Conservation (phyloP, 495 filamentous ascomycete genomes). For the Aspergillus wentii region DNA sequence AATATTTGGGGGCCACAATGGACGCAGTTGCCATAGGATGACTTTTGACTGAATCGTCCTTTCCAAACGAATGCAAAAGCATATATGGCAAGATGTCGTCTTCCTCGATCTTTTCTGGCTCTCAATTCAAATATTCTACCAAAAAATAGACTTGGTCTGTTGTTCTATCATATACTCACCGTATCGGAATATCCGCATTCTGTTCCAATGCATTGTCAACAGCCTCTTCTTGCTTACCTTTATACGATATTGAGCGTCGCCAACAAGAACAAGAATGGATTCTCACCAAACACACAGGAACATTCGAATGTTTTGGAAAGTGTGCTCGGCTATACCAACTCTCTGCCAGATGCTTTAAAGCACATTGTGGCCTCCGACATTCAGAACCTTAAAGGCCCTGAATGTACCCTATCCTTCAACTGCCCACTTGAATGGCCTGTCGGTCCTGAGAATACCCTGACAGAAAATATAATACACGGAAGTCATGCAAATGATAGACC, state of each 20-base stretch:
- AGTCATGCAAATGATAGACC: neutral
- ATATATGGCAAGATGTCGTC: too few relatives aligned
- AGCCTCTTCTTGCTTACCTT: constrained; percentile 3
- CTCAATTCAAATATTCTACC: neutral
- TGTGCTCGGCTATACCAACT: neutral
- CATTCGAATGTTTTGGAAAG: neutral
- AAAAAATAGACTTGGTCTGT: neutral
- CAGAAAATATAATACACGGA: neutral
- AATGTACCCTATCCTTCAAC: neutral
- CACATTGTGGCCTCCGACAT: neutral
- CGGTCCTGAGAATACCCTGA: too few relatives aligned
- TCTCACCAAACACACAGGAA: neutral
- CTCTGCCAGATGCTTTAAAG: neutral
- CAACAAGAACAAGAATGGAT: neutral
- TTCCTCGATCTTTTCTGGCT: too few relatives aligned
- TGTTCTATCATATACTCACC: too few relatives aligned
- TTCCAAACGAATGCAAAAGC: too few relatives aligned
- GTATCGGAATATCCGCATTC: neutral
- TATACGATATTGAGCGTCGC: constrained; percentile 2
- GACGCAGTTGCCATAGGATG: too few relatives aligned
- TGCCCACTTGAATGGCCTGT: neutral
- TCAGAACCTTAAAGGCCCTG: neutral
- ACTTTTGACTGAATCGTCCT: too few relatives aligned
- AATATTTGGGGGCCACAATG: too few relatives aligned
- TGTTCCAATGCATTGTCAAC: constrained; percentile 9